Percentiles rank a stretch among this genome's conserved stretches.
Evolutionary conservation across 73 alveolate genomes (phyloP).

Genomic region (Tetrahymena elliotti): DNA sequence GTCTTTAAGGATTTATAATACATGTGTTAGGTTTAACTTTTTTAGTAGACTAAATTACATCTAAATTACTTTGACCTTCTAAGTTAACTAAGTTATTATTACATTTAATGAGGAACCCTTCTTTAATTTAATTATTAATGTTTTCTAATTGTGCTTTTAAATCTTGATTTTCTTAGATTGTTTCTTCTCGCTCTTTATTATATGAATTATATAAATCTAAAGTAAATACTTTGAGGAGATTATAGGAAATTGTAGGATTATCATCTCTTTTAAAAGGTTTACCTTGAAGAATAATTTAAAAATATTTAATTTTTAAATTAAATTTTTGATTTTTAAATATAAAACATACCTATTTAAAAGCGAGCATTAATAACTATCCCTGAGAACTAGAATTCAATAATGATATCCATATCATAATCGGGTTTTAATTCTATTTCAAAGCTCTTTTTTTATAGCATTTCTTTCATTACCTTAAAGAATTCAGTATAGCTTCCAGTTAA

Average conservation of each 20-base stretch:
- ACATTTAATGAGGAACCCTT: background rate
- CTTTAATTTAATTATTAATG: background rate
- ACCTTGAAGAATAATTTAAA: background rate
- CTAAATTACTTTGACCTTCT: background rate
- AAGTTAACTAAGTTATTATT: background rate
- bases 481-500: background rate
- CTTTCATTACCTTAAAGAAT: background rate
- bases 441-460: background rate
- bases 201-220: background rate
- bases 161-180: background rate
- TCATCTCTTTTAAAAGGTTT: background rate
- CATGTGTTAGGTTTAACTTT: background rate
- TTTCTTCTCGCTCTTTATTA: background rate
- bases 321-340: background rate
- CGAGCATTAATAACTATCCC: background rate
- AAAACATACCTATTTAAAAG: background rate
- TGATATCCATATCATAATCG: background rate
- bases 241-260: background rate
- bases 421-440: background rate
- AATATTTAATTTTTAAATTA: background rate
- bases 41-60: background rate
- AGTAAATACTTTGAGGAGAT: background rate
- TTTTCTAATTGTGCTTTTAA: background rate
- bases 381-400: background rate
- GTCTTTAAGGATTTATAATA: background rate